These are phyloP conservation scores for Pogostemon cablin DNA, from an alignment of 257 asterid species.

Conservation along the genomic window DNA sequence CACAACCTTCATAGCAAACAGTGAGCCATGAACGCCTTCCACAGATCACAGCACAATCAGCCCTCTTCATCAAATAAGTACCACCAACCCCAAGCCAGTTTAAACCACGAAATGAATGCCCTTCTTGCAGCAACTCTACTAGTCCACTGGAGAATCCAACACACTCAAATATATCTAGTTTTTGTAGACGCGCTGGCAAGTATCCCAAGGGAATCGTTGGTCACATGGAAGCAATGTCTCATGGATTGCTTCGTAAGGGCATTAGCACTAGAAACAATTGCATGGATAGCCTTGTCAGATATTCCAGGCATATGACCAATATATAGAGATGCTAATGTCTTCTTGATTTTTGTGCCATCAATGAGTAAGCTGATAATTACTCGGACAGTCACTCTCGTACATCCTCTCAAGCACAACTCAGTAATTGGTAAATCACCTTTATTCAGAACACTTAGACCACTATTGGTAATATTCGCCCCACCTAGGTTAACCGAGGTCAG, in stretches of 20 bases:
- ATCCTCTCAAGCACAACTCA: slow-evolving; percentile 63
- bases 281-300: slow-evolving; percentile 59
- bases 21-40: slow-evolving; percentile 63
- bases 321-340: slow-evolving; percentile 56
- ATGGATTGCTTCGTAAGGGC: slow-evolving; percentile 67
- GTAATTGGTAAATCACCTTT: slow-evolving; percentile 51
- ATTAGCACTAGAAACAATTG: slow-evolving; percentile 48
- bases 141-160: slow-evolving; percentile 45
- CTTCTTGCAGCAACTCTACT: slow-evolving; percentile 35
- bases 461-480: slow-evolving; percentile 78
- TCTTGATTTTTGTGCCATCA: slow-evolving; percentile 47
- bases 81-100: slow-evolving; percentile 75
- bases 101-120: slow-evolving; percentile 53
- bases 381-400: slow-evolving; percentile 59
- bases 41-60: slow-evolving; percentile 35
- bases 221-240: slow-evolving; percentile 66
- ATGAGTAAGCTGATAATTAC: slow-evolving; percentile 57
- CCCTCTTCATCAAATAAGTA: slow-evolving; percentile 48
- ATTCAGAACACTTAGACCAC: slow-evolving; percentile 61
- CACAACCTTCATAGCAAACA: slow-evolving; percentile 75
- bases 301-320: slow-evolving; percentile 71
- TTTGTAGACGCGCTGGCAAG: slow-evolving; percentile 50
- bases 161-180: slow-evolving; percentile 64
- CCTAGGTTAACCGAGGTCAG: slow-evolving; percentile 60
- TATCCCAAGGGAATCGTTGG: slow-evolving; percentile 46